Conservation (phyloP, 2,329 filamentous ascomycete genomes). For the Penicillium sp. region DNA sequence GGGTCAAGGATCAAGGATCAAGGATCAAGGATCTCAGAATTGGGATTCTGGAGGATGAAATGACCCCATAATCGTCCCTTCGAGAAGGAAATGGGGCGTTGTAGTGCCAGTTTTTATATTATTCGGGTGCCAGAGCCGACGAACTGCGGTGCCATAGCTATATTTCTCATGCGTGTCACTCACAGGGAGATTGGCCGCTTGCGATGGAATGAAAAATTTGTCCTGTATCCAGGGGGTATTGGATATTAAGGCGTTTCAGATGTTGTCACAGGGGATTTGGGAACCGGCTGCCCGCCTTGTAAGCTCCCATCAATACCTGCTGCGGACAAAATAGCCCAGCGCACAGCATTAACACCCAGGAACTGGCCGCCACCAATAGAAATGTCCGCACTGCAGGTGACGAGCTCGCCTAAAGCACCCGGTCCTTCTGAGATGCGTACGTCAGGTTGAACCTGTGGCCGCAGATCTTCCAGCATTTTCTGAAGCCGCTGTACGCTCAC, state of each 20-base stretch:
- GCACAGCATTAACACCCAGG: constrained; percentile 61
- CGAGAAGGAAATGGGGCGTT: neutral
- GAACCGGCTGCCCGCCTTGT: constrained; percentile 17
- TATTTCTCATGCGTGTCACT: neutral
- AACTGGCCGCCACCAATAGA: constrained; percentile 47
- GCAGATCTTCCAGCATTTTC: constrained; percentile 40
- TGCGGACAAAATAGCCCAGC: constrained; percentile 65
- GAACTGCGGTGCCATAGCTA: neutral
- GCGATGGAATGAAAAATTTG: neutral
- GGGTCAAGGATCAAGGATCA: neutral
- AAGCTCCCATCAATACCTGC: constrained; percentile 54
- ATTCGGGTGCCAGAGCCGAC: neutral
- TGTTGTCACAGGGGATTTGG: neutral
- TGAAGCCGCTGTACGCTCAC: constrained; percentile 37
- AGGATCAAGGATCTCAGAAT: neutral
- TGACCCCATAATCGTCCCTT: neutral
- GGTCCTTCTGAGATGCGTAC: constrained; percentile 37
- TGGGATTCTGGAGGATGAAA: neutral
- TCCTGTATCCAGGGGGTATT: neutral
- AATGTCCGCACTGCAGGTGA: constrained; percentile 58
- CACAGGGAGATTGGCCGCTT: neutral
- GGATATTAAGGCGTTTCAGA: neutral
- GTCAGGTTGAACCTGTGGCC: constrained; percentile 46
- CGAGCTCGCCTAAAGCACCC: constrained; percentile 57
- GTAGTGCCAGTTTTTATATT: neutral